Base-by-base conservation (phyloP, 2,329 filamentous ascomycete genomes). In the Calonectria pseudoturangicola region DNA sequence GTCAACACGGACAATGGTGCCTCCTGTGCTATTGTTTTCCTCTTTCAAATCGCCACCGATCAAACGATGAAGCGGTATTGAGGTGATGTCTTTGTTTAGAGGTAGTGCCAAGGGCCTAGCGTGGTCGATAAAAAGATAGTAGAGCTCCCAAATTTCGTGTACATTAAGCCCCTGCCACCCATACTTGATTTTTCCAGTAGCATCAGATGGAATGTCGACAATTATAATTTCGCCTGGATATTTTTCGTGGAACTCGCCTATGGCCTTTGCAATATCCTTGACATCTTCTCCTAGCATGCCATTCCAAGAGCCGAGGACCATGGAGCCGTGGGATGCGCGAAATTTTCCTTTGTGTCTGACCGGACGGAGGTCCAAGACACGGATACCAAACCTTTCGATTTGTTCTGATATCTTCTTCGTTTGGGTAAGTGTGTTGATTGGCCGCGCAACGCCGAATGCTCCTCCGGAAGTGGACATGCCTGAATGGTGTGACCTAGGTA, bases 181-280 rank as follows among this genome's bases (percentile, higher is more conserved):
- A 16, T 54, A 21, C 2, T 62, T 48, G 13, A 71, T 12, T 25
- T 51, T 64, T 45, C 70, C 72, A 28, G 63, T 66, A 2, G 77
- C 74, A 2, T 9, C 10, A 36, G 72, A 51, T 43, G 82, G 75
- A 15, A 84, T 70, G 62, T 84, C 82, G 68, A 77, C 76, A 68
- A 84, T 83, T 76, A 82, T 76, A 56, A 84, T 75, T 72, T 84
- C 83, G 13, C 83, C 82, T 3, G 82, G 82, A 27, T 76, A 56
- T 7, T 79, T 48, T 0, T 70, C 36, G 58, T 79, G 81, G 73
- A 83, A 84, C 4, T 71, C 33, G 71, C 83, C 83, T 69, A 83
- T 73, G 3, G 74, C 70, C 5, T 75, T 58, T 15, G 82, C 72
- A 75, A 84, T 81, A n/a, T 79, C 77, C 13, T 75, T 39, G 45